Percentiles rank a stretch among this genome's conserved stretches.
Conservation (phyloP, 768 basidiomycete genomes). For the Psilocybe sp. region DNA sequence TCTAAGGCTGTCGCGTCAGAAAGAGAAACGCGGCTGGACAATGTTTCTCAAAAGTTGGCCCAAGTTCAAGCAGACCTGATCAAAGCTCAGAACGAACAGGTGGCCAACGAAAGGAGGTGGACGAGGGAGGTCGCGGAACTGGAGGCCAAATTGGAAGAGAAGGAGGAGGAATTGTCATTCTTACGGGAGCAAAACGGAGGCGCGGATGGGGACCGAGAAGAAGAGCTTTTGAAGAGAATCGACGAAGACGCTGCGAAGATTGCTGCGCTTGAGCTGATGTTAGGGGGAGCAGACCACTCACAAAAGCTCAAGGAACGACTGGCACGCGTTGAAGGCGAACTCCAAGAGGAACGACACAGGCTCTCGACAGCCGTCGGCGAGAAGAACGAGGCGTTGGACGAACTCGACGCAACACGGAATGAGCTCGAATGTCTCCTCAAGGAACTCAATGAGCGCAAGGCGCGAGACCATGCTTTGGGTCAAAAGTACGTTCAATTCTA, state of each 20-base stretch:
- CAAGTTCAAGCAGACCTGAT: constrained; percentile 47
- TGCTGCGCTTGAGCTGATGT: constrained; percentile 47
- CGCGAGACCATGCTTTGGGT: constrained; percentile 16
- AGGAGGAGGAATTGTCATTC: constrained; percentile 56
- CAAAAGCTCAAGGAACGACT: constrained; percentile 39
- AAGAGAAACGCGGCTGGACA: constrained; percentile 42
- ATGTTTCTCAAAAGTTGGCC: constrained; percentile 44
- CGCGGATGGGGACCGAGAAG: constrained; percentile 50
- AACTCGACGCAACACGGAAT: constrained; percentile 34
- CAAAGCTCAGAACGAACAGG: constrained; percentile 56
- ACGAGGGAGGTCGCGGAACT: constrained; percentile 44
- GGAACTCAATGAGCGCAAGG: constrained; percentile 21
- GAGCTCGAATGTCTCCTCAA: constrained; percentile 26
- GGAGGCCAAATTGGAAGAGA: constrained; percentile 44
- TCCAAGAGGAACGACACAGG: constrained; percentile 42
- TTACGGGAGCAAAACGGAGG: constrained; percentile 37
- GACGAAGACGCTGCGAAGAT: constrained; percentile 75
- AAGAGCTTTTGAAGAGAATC: constrained; percentile 59
- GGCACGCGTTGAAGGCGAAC: constrained; percentile 31
- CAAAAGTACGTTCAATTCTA: constrained; percentile 13
- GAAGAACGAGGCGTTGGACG: constrained; percentile 47
- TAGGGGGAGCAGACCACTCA: constrained; percentile 36
- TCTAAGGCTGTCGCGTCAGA: constrained; percentile 38
- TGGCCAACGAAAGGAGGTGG: constrained; percentile 48
- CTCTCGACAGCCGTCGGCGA: constrained; percentile 41